Percentiles rank a stretch among this genome's conserved stretches.
These are phyloP conservation scores for Apostasia ramifera DNA, from an alignment of 106 monocot genomes.

Conservation along the genomic window DNA sequence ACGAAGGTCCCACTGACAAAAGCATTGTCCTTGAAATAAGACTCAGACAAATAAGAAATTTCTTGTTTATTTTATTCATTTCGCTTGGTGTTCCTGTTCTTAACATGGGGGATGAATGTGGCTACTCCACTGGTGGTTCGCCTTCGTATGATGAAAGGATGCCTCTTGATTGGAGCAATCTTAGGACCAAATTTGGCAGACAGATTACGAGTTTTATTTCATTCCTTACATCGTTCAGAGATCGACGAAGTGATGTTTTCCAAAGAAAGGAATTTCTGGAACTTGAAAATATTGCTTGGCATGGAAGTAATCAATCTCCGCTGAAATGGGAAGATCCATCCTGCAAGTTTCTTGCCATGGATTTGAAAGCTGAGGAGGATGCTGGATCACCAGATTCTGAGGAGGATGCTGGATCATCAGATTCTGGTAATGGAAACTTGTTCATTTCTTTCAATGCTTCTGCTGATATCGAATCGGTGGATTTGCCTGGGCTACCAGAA, in stretches of 20 bases:
- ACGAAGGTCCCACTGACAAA: conserved; percentile 56
- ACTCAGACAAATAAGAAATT: conserved; percentile 75
- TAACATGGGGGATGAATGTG: conserved; percentile 90
- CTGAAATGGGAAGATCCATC: conserved; percentile 73
- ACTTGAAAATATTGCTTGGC: conserved; percentile 72
- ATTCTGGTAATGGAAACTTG: conserved; percentile 25
- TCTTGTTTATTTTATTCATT: conserved; percentile 72
- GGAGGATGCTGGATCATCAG: conserved; percentile 7
- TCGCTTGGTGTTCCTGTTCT: conserved; percentile 86
- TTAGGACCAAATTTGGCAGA: conserved; percentile 35
- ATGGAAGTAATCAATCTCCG: conserved; percentile 52
- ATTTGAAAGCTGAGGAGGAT: conserved; percentile 42
- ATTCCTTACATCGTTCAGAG: conserved; percentile 53
- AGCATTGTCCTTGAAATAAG: conserved; percentile 45
- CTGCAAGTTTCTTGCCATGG: conserved; percentile 75
- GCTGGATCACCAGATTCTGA: conserved; percentile 5
- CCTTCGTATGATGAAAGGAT: conserved; percentile 29
- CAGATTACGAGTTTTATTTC: conserved; percentile 64
- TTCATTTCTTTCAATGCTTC: conserved; percentile 69
- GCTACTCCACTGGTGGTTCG: conserved; percentile 53
- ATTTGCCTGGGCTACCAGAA: conserved; percentile 40
- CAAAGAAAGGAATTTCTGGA: conserved; percentile 55
- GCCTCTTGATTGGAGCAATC: conserved; percentile 46
- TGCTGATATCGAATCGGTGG: conserved; percentile 19
- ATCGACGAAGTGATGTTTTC: conserved; percentile 59